These are phyloP conservation scores for Xylaria castorea DNA, from an alignment of 495 filamentous ascomycete genomes.

Conservation along the genomic window DNA sequence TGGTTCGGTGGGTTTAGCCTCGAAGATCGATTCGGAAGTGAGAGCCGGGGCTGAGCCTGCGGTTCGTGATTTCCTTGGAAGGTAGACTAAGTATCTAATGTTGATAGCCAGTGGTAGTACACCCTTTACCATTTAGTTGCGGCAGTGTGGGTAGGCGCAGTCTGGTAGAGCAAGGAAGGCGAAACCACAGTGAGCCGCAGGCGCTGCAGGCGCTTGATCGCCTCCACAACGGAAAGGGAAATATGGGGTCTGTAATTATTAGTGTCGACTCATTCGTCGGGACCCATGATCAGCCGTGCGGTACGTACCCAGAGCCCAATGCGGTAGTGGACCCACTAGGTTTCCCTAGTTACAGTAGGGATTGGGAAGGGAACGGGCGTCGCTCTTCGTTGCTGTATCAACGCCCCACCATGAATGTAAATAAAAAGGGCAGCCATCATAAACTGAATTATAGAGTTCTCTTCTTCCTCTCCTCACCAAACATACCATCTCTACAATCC, in stretches of 20 bases:
- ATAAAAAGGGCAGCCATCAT: conserved; percentile 23
- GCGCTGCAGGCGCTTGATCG: neutral
- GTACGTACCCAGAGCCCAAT: neutral
- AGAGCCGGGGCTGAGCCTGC: neutral
- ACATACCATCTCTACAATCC: conserved; percentile 32
- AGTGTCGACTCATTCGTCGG: neutral
- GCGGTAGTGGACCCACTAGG: neutral
- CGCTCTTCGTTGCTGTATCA: conserved; percentile 21
- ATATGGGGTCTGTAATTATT: too few relatives aligned
- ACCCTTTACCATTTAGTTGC: neutral
- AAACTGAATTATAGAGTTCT: conserved; percentile 26
- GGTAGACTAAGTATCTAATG: neutral
- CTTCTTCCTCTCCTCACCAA: conserved; percentile 36
- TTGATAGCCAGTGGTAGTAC: neutral
- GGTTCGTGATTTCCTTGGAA: neutral
- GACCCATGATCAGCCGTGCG: neutral
- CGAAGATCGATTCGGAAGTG: neutral
- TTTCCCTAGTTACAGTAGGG: neutral
- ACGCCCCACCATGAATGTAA: conserved; percentile 31
- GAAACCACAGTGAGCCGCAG: neutral
- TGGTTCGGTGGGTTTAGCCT: neutral
- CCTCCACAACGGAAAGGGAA: neutral
- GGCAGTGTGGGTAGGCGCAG: neutral
- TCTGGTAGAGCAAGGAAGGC: neutral
- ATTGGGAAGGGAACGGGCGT: neutral